phyloP scores from a whole-genome alignment of 208 protist genomes.

The Trypanosoma avium region DNA sequence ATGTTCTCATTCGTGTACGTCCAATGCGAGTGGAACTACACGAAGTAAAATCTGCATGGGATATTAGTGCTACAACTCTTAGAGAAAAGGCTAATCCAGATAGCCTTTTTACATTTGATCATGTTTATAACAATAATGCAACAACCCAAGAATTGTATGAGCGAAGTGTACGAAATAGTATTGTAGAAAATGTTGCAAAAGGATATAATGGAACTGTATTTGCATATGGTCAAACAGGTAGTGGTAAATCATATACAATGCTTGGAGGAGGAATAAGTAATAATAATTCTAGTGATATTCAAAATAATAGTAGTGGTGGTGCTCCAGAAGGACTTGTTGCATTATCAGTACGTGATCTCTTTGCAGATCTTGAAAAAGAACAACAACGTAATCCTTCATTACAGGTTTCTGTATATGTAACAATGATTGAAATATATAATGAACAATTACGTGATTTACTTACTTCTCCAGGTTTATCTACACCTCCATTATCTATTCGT shows the following conservation, averaged over 20 bases:
- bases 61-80: slow-evolving; percentile 32
- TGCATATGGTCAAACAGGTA: slow-evolving; percentile 87
- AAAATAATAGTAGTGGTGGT: not conserved
- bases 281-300: not conserved
- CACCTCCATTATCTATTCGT: slow-evolving; percentile 53
- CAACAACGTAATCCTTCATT: slow-evolving; percentile 35
- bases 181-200: slow-evolving; percentile 59
- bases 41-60: slow-evolving; percentile 35
- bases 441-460: slow-evolving; percentile 86
- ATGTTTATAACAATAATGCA: slow-evolving; percentile 43
- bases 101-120: slow-evolving; percentile 73
- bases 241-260: slow-evolving; percentile 87
- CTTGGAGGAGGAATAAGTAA: slow-evolving; percentile 38
- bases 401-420: slow-evolving; percentile 43
- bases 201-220: slow-evolving; percentile 88
- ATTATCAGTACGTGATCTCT: slow-evolving; percentile 61
- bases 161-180: slow-evolving; percentile 37
- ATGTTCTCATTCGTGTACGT: slow-evolving; percentile 69
- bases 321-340: slow-evolving; percentile 39
- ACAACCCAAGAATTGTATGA: slow-evolving; percentile 59
- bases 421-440: slow-evolving; percentile 83
- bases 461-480: slow-evolving; percentile 14
- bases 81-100: slow-evolving; percentile 56
- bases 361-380: slow-evolving; percentile 45
- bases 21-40: slow-evolving; percentile 51